A percentile compares a stretch with the other conserved stretches of the same genome.
Evolutionary conservation across 208 protist genomes (phyloP).

Genomic region (Crithidia thermophila): DNA sequence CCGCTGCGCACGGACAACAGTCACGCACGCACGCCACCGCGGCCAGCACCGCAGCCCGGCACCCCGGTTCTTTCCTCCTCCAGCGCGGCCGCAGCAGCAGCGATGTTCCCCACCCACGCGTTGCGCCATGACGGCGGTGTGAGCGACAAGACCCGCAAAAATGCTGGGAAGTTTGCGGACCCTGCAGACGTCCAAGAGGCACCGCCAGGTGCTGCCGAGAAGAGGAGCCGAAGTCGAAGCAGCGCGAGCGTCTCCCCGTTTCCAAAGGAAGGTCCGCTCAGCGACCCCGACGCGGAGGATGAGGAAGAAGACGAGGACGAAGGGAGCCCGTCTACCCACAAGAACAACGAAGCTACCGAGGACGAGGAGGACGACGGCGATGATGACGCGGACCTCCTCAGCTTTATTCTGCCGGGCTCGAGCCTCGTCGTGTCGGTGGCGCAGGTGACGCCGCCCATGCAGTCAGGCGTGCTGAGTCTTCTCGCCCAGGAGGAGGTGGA

Average conservation of each 20-base stretch:
- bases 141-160: too few relatives aligned
- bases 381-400: constrained; percentile 18
- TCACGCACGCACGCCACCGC: background rate
- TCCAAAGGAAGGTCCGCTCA: too few relatives aligned
- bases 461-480: constrained; percentile 12
- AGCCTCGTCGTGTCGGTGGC: constrained; percentile 27
- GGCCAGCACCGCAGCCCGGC: constrained; percentile 1
- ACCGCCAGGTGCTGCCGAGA: too few relatives aligned
- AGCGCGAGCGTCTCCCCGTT: too few relatives aligned
- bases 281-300: too few relatives aligned
- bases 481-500: constrained; percentile 24
- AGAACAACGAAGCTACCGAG: background rate
- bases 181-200: too few relatives aligned
- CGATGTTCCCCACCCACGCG: too few relatives aligned
- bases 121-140: too few relatives aligned
- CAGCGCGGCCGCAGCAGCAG: too few relatives aligned
- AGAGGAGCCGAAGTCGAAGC: too few relatives aligned
- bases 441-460: constrained; percentile 7
- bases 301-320: too few relatives aligned
- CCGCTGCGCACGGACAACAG: constrained; percentile 1
- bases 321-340: background rate
- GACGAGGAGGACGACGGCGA: constrained; percentile 5
- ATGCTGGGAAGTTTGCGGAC: too few relatives aligned
- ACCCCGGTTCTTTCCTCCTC: background rate
- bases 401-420: constrained; percentile 36